Conservation (phyloP, 345 rosid genomes). For the Anastatica hierochuntica region DNA sequence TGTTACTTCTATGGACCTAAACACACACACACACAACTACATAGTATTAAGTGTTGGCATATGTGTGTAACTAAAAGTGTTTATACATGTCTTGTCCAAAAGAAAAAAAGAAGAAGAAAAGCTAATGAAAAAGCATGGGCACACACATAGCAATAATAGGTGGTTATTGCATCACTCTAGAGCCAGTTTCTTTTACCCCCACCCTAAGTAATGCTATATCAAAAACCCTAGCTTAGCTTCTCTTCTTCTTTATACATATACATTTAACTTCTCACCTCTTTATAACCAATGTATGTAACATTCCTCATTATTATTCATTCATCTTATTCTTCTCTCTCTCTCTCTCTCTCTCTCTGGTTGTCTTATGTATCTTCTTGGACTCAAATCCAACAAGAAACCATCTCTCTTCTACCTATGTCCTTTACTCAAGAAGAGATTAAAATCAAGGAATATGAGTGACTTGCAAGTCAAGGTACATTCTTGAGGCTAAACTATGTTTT, state of each 20-base stretch:
- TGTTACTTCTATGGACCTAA: too few relatives aligned
- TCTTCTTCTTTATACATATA: background rate
- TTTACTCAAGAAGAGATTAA: too few relatives aligned
- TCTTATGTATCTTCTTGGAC: too few relatives aligned
- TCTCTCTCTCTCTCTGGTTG: slow-evolving; percentile 2
- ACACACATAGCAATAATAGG: slow-evolving; percentile 22
- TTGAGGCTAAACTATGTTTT: too few relatives aligned
- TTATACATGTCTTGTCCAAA: slow-evolving; percentile 15
- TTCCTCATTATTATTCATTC: slow-evolving; percentile 18
- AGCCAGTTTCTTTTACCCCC: slow-evolving; percentile 29
- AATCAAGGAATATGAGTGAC: slow-evolving; percentile 7
- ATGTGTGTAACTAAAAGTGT: slow-evolving; percentile 2
- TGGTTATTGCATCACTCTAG: slow-evolving; percentile 24
- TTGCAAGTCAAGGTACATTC: slow-evolving; percentile 26
- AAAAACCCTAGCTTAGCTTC: slow-evolving; percentile 25
- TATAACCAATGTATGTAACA: slow-evolving; percentile 17
- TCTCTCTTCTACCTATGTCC: too few relatives aligned
- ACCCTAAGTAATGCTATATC: slow-evolving; percentile 23
- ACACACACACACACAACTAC: too few relatives aligned
- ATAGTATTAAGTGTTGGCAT: background rate
- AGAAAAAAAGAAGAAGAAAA: slow-evolving; percentile 13
- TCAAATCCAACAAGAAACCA: too few relatives aligned
- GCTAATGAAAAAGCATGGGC: slow-evolving; percentile 21
- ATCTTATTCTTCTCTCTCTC: slow-evolving; percentile 11
- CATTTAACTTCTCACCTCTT: slow-evolving; percentile 14